Conservation (phyloP, 192 early-diverging fungal genomes). For the Coemansia sp. region DNA sequence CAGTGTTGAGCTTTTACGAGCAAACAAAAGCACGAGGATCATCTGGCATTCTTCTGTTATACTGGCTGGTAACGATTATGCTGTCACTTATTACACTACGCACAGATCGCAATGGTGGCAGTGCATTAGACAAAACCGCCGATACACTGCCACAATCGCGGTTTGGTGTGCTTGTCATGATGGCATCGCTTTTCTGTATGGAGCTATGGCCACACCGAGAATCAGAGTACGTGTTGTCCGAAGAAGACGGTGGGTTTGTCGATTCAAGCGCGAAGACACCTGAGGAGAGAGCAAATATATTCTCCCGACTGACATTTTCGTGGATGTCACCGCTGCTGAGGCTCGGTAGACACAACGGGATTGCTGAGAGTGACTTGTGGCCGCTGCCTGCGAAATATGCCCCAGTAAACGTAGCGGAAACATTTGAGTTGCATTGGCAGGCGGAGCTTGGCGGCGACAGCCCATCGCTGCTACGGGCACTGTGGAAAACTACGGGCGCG, state of each 20-base stretch:
- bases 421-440: conserved; percentile 73
- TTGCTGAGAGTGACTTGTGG: conserved; percentile 76
- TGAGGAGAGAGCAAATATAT: conserved; percentile 78
- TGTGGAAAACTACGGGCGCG: conserved; percentile 61
- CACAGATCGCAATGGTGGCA: background rate
- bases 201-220: background rate
- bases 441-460: conserved; percentile 54
- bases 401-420: conserved; percentile 57
- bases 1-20: conserved; percentile 22
- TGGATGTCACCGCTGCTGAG: conserved; percentile 88
- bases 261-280: conserved; percentile 46
- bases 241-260: background rate
- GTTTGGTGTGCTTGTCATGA: background rate
- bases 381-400: conserved; percentile 59
- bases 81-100: conserved; percentile 20
- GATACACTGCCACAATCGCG: background rate
- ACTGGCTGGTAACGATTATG: conserved; percentile 16
- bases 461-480: conserved; percentile 72
- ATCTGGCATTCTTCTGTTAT: conserved; percentile 29
- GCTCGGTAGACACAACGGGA: conserved; percentile 68
- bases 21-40: conserved; percentile 15
- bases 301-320: conserved; percentile 74
- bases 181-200: background rate
- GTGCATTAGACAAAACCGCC: background rate
- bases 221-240: background rate